Evolutionary conservation across 345 rosid species (phyloP).

Genomic region (Euphorbia pulcherrima): DNA sequence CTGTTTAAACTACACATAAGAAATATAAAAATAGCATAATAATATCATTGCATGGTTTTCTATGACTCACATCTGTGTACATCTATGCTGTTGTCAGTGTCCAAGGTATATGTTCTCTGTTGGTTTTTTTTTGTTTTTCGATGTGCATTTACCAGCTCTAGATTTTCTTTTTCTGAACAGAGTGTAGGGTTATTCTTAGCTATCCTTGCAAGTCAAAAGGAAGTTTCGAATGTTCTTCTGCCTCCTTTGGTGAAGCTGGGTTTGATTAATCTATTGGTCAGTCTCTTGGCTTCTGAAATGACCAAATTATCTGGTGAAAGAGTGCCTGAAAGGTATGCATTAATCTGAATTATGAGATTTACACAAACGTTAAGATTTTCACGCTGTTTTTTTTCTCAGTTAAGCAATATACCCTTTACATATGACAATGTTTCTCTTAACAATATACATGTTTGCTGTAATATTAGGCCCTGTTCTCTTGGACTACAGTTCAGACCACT

Average conservation of each 20-base stretch:
- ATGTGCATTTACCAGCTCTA: constrained; percentile 19
- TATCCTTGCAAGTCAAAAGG: constrained; percentile 52
- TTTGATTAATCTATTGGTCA: constrained; percentile 51
- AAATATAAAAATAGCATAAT: neutral
- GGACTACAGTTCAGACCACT: no score
- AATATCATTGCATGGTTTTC: neutral
- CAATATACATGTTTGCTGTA: no score
- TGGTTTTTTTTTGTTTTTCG: neutral
- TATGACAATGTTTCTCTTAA: no score
- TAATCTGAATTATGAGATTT: constrained; percentile 2
- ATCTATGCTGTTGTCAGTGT: neutral
- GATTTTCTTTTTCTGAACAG: constrained; percentile 38
- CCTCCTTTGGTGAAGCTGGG: constrained; percentile 52
- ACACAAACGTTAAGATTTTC: no score
- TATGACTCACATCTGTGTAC: neutral
- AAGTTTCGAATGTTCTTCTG: constrained; percentile 41
- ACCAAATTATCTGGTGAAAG: constrained; percentile 47
- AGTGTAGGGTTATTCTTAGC: constrained; percentile 64
- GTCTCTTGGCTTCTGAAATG: constrained; percentile 70
- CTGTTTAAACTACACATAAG: neutral
- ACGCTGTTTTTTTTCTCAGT: no score
- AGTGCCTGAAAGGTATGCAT: constrained; percentile 66
- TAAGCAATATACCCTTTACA: no score
- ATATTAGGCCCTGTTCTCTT: no score
- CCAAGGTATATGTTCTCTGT: neutral